Evolutionary conservation across 164 flowering plant genomes (phyloP).

Genomic region (Pachysandra terminalis): DNA sequence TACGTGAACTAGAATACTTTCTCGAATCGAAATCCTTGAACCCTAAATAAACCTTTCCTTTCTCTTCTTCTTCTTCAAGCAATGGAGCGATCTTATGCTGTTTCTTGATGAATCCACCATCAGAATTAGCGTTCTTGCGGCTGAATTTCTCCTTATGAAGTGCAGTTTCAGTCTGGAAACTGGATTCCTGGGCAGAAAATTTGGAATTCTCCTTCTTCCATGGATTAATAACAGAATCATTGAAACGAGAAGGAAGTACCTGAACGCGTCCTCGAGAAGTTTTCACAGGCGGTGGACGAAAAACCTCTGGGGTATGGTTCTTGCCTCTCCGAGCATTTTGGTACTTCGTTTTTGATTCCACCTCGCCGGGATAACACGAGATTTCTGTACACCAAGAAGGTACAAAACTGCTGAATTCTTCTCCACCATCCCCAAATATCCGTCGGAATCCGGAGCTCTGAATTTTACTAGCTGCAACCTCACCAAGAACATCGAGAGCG

Average conservation of each 20-base stretch:
- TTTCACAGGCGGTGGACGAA: constrained; percentile 34
- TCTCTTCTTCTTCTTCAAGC: constrained; percentile 26
- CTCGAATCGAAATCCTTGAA: constrained; percentile 18
- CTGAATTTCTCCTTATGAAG: constrained; percentile 27
- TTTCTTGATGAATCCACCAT: constrained; percentile 7
- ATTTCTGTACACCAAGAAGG: constrained; percentile 31
- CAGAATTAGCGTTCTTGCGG: constrained; percentile 20
- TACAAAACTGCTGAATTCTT: constrained; percentile 22
- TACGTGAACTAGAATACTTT: constrained; percentile 40
- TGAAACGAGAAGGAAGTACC: constrained; percentile 53
- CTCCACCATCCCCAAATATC: not conserved
- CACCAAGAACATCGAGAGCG: constrained; percentile 42
- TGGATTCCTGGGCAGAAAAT: constrained; percentile 19
- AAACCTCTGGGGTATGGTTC: constrained; percentile 12
- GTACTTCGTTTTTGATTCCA: constrained; percentile 20
- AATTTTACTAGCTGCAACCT: constrained; percentile 51
- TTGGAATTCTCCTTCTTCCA: constrained; percentile 40
- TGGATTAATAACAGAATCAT: constrained; percentile 41
- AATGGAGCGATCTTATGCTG: constrained; percentile 21
- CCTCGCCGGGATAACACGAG: constrained; percentile 27
- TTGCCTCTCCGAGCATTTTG: not conserved
- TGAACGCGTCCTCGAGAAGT: constrained; percentile 54
- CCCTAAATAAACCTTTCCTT: constrained; percentile 1
- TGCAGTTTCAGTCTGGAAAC: constrained; percentile 25
- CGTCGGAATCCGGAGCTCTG: constrained; percentile 6